Conservation (phyloP, 805 yeast species). For the Candida nanaspora region DNA sequence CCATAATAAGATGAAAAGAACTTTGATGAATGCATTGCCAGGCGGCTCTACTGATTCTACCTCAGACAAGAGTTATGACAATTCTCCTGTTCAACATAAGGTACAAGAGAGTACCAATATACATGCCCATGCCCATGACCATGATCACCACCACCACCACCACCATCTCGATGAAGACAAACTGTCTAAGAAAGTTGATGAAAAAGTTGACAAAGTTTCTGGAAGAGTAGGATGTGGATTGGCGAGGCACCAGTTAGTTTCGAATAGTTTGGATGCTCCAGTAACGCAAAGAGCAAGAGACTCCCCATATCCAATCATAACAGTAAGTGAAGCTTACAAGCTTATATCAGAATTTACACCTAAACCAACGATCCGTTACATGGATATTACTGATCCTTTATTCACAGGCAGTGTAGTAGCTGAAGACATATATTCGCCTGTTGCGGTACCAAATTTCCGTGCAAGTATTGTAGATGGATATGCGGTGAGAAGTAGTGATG, state of each 20-base stretch:
- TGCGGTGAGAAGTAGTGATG: conserved; percentile 38
- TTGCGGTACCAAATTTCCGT: conserved; percentile 40
- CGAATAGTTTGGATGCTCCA: conserved; percentile 28
- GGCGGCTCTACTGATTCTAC: too few species aligned
- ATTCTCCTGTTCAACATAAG: conserved; percentile 1
- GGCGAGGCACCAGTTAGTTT: conserved; percentile 28
- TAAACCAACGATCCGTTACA: conserved; percentile 13
- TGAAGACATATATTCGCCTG: conserved; percentile 31
- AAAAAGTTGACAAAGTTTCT: conserved; percentile 2
- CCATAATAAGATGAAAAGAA: conserved; percentile 26
- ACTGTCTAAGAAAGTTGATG: conserved; percentile 9
- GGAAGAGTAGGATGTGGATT: conserved; percentile 22
- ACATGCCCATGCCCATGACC: conserved; percentile 9
- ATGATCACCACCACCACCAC: conserved; percentile 8
- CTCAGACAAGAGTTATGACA: neutral
- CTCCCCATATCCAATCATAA: conserved; percentile 43
- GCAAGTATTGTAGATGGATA: conserved; percentile 54
- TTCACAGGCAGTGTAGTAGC: conserved; percentile 34
- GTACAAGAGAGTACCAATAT: neutral
- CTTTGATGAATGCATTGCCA: conserved; percentile 19
- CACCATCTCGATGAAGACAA: too few species aligned
- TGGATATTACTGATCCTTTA: conserved; percentile 21
- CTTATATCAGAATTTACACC: conserved; percentile 29
- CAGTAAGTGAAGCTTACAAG: conserved; percentile 32
- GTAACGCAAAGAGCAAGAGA: conserved; percentile 35